Base-by-base conservation (phyloP, 2,329 filamentous ascomycete species). In the Amauroascus verrucosus region DNA sequence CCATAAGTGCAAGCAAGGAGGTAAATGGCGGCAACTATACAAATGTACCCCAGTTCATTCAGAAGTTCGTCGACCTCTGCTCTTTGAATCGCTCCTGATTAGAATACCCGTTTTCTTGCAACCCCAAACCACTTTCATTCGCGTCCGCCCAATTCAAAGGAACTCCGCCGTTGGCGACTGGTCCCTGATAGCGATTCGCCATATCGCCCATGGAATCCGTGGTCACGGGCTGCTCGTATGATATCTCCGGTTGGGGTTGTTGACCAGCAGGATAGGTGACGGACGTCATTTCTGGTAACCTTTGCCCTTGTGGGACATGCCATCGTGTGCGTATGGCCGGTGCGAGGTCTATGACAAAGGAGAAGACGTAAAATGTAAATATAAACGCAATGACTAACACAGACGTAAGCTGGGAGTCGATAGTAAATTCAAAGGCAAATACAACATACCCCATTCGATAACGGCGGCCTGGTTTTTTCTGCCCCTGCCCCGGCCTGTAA, bases 301-400 rank as follows among this genome's bases (percentile, higher is more conserved):
- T 60, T 57, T 71, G 65, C 28, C 70, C 72, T 50, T 74, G 72
- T 0, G 71, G 71, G 4, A 72, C 54, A 49, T 70, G 70, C 59
- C 72, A 66, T 58, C 77, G 80, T 9, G 82, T 85, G 57, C 78
- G 75, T 1, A 85, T 75, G 9, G 88, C 87, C 0, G 93, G 93
- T 58, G 86, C 77, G 48, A 98, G 81, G 71, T 98, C 91, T 65
- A 96, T 77, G 63, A 85, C 78, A 74, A 95, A 97, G 57, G 85
- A 88, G 58, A 91, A 78, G 57, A 94, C 77, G 72, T 95, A 97
- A 64, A 90, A 85, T 51, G 86, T 87, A 72, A 90, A 96, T 64
- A 95, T 76, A 64, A 95, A 82, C 30, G 88, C 81, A 59, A 96
- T 82, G 56, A 81, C 65, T 68, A 52, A 8, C 11, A 46, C 26